These are phyloP conservation scores for Geranomyces variabilis DNA, from an alignment of 192 early-diverging fungal species.

Conservation along the genomic window DNA sequence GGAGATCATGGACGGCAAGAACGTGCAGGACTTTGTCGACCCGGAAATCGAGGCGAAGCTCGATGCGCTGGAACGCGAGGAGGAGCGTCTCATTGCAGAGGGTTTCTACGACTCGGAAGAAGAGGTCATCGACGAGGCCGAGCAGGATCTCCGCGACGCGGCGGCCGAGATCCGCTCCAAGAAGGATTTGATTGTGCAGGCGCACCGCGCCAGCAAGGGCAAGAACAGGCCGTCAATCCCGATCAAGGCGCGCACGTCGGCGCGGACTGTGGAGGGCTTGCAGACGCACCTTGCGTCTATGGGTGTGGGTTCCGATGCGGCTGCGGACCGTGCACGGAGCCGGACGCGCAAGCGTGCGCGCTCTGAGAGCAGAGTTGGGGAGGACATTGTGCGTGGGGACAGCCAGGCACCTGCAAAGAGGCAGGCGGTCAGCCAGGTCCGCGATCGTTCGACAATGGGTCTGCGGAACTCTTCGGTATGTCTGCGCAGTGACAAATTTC, in stretches of 20 bases:
- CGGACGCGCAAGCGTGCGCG: constrained; percentile 74
- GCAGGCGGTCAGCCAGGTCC: constrained; percentile 34
- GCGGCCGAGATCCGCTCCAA: constrained; percentile 83
- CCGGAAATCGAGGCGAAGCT: constrained; percentile 95
- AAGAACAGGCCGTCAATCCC: constrained; percentile 79
- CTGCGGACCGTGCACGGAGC: constrained; percentile 61
- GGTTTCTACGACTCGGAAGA: constrained; percentile 81
- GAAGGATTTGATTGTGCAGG: constrained; percentile 79
- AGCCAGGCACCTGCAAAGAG: constrained; percentile 48
- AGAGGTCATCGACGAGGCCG: constrained; percentile 78
- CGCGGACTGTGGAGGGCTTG: constrained; percentile 46
- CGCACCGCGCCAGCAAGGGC: constrained; percentile 74
- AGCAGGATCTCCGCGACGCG: constrained; percentile 73
- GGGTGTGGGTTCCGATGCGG: constrained; percentile 71
- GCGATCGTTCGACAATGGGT: constrained; percentile 65
- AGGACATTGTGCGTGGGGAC: constrained; percentile 56
- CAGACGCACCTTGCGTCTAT: constrained; percentile 69
- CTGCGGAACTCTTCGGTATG: constrained; percentile 62
- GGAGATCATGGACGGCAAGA: constrained; percentile 98
- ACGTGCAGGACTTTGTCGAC: constrained; percentile 98
- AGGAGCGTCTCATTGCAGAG: constrained; percentile 91
- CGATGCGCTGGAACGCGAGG: constrained; percentile 94
- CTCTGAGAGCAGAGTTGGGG: constrained; percentile 63
- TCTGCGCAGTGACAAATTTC: too few species aligned
- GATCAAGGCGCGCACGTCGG: constrained; percentile 48